Evolutionary conservation across 2,329 filamentous ascomycete species (phyloP), one percentile per base, ranked within the genome.

Genomic region (Didymosphaeria variabile): DNA sequence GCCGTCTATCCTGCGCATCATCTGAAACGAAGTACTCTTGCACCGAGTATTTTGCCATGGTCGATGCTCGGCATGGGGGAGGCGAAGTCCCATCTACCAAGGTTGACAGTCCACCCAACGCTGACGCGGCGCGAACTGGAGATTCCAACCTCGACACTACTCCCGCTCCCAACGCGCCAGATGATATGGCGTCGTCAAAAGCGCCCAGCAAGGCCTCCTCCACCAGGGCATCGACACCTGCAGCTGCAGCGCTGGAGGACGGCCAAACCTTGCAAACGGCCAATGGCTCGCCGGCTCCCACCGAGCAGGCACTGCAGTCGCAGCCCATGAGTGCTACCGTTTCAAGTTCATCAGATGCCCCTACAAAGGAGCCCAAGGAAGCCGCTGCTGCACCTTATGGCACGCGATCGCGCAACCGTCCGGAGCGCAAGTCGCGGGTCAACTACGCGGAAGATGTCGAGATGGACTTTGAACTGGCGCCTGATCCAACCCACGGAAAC

Each of bases 371-470:
- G 54, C 58, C 72, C 56, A 73, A 73, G 53, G 73, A 74, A 54
- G 61, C 71, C 52, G 69, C 74, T 47, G 71, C 90, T 54, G 89
- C 88, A 69, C 89, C 88, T 51, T 97, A 99, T 80, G 94, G 94
- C 73, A 99, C 95, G 77, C 91, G 94, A 72, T 97, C 94, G 70
- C 91, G 95, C 77, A 97, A 97, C 80, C 90, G 94, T 73, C 90
- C 87, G 60, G 91, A 91, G 46, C 58, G 58, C 72, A 88, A 86
- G 68, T 86, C 91, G 70, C 91, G 95, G 69, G 89, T 91, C 67
- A 99, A 99, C 80, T 99, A 99, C 79, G 94, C 95, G 54, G 95
- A 99, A 80, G 94, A 97, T 79, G 85, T 94, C 69, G 94, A 98
- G 72, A 88, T 92, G 79, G 95, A 98, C 76, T 92, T 93, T 77